Conservation (phyloP, 177 flowering plant species). For the Vitis hybrid region DNA sequence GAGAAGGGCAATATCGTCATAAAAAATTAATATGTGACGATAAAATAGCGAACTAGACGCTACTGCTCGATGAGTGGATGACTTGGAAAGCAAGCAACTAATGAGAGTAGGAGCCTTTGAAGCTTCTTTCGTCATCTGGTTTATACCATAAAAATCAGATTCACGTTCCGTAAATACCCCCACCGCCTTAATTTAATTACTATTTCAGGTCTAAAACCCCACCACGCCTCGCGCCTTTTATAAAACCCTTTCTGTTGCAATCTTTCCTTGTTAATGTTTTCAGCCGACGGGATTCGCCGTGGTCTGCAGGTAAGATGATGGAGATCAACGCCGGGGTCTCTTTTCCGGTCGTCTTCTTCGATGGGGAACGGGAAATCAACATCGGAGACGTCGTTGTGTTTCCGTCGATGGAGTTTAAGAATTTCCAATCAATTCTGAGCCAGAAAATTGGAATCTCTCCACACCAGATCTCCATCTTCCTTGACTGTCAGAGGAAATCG, state of each 20-base stretch:
- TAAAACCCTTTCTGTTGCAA: constrained; percentile 15
- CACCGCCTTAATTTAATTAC: constrained; percentile 30
- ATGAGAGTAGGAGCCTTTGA: too few species aligned
- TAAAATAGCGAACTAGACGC: too few species aligned
- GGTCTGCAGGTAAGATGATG: constrained; percentile 14
- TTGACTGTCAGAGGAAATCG: constrained; percentile 19
- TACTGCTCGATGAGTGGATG: too few species aligned
- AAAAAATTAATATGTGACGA: too few species aligned
- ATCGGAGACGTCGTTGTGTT: constrained; percentile 40
- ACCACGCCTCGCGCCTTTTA: constrained; percentile 1
- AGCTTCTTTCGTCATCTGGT: too few species aligned
- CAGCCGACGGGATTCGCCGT: not conserved
- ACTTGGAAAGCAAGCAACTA: too few species aligned
- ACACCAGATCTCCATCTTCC: constrained; percentile 51
- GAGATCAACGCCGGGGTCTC: constrained; percentile 5
- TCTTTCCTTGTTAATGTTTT: not conserved
- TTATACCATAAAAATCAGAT: too few species aligned
- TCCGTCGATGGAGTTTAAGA: constrained; percentile 34
- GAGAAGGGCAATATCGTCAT: too few species aligned
- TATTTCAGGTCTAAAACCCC: constrained; percentile 6
- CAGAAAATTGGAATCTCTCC: constrained; percentile 55
- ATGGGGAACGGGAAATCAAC: constrained; percentile 54
- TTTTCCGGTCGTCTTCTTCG: constrained; percentile 59
- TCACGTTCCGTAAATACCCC: constrained; percentile 24
- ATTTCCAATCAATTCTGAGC: constrained; percentile 36